A percentile compares a stretch with the other conserved stretches of the same genome.
phyloP scores from a whole-genome alignment of 2,329 filamentous ascomycete genomes.

The Chrysoporthe austroafricana region DNA sequence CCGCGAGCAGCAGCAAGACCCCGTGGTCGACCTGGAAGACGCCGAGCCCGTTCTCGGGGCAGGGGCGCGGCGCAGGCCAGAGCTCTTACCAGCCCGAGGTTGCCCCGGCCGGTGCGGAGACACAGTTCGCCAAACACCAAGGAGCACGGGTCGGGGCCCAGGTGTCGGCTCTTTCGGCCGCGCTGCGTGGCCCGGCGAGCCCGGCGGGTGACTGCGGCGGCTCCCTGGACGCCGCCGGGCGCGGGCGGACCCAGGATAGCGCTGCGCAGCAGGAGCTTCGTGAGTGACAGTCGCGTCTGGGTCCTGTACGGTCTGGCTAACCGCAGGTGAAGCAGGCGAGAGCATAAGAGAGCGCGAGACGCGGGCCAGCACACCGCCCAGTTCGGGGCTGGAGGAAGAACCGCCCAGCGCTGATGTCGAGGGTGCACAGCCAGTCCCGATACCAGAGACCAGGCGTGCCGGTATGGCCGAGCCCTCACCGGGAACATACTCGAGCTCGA shows the following conservation, averaged over 20 bases:
- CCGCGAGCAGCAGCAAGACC: slow-evolving; percentile 11
- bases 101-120: background rate
- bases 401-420: background rate
- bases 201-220: background rate
- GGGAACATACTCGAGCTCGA: background rate
- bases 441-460: background rate
- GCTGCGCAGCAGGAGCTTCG: background rate
- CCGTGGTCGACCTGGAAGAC: slow-evolving; percentile 17
- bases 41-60: background rate
- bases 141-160: background rate
- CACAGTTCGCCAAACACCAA: slow-evolving; percentile 1
- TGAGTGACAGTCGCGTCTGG: background rate
- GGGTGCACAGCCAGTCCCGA: background rate
- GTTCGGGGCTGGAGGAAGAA: background rate
- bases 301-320: too few relatives aligned
- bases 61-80: background rate
- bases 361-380: background rate
- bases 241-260: background rate
- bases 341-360: background rate
- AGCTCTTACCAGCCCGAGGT: background rate
- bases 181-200: background rate
- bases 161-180: slow-evolving; percentile 3
- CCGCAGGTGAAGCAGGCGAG: background rate
- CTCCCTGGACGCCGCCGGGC: background rate
- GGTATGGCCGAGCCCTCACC: background rate